Percentiles rank a stretch among this genome's conserved stretches.
These are phyloP conservation scores for Pseudocercospora pini-densiflorae DNA, from an alignment of 2,329 filamentous ascomycete species.

Conservation along the genomic window DNA sequence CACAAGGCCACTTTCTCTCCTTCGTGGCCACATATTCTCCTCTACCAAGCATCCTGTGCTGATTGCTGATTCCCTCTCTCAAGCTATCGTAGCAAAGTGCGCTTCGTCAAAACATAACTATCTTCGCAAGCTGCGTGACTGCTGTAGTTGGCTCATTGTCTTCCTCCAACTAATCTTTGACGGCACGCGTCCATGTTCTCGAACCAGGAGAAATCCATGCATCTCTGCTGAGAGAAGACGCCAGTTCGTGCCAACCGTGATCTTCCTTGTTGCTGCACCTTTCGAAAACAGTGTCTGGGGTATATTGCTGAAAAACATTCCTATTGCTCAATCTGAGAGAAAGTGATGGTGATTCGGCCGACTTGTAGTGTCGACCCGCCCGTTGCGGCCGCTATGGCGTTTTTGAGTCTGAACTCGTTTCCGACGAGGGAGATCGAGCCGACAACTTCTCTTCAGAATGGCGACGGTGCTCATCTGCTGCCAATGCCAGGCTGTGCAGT, in stretches of 20 bases:
- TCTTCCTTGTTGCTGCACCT: conserved; percentile 10
- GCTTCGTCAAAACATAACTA: neutral
- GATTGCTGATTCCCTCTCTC: neutral
- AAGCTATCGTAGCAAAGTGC: conserved; percentile 1
- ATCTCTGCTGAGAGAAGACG: conserved; percentile 1
- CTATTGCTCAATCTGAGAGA: conserved; percentile 11
- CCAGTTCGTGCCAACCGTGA: neutral
- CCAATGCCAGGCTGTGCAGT: conserved; percentile 44
- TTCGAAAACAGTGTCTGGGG: conserved; percentile 19
- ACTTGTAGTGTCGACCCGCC: neutral
- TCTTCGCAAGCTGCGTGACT: neutral
- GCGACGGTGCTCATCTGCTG: conserved; percentile 41
- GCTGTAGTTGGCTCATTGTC: neutral
- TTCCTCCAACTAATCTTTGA: neutral
- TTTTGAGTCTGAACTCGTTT: conserved; percentile 23
- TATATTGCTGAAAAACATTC: conserved; percentile 24
- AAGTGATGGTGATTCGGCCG: conserved; percentile 2
- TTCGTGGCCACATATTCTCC: neutral
- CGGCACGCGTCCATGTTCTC: neutral
- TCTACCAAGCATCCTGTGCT: conserved; percentile 8
- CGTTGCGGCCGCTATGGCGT: conserved; percentile 12
- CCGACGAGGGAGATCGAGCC: conserved; percentile 31
- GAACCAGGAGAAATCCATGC: neutral
- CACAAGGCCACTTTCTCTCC: neutral
- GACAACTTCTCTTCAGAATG: conserved; percentile 38